Evolutionary conservation across 805 yeast species (phyloP), one percentile per base, ranked within the genome.

Genomic region (Kuraishia borneana): DNA sequence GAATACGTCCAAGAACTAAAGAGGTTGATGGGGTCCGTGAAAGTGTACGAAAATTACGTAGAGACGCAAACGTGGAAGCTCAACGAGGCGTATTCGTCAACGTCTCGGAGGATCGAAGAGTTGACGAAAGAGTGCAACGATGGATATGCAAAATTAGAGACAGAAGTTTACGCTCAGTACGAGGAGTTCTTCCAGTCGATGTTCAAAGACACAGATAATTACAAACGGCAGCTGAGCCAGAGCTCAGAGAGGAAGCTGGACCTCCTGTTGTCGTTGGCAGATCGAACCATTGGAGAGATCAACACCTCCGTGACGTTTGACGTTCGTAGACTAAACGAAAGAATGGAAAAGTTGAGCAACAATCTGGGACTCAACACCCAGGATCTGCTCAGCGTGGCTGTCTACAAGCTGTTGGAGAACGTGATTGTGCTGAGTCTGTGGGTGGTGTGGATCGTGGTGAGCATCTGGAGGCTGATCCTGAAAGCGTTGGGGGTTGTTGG

Each of bases 211-310:
- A 20, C 39, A 5, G 34, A 33, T 10, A 30, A 30, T 10, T 35
- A 41, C 29, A 38, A 28, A 17, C 19, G 21, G 17, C 32, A 32
- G 5, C 28, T 41, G 35, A 22, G 29, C 20, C 30, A 34, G 16
- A 30, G 34, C 14, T 41, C 36, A 34, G 26, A 17, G 23, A 17
- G 17, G 7, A 34, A 34, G 29, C 19, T 34, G 22, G 36, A 34
- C 21, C 20, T 21, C 17, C 32, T 34, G 28, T 14, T 34, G 14
- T 30, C 36, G 23, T 18, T 34, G 20, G 21, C 36, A 12, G 87
- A 80, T 53, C 59, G 88, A 41, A 68, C 80, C 8, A 70, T 76
- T 38, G 80, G 84, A 39, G 88, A 79, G 46, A 73, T 81, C 35
- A 81, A 76, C 49, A 80, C 89, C 0, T 75, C 85, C 2, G 51